Evolutionary conservation across 75 land plant genomes (phyloP).

Genomic region (Picea glauca): DNA sequence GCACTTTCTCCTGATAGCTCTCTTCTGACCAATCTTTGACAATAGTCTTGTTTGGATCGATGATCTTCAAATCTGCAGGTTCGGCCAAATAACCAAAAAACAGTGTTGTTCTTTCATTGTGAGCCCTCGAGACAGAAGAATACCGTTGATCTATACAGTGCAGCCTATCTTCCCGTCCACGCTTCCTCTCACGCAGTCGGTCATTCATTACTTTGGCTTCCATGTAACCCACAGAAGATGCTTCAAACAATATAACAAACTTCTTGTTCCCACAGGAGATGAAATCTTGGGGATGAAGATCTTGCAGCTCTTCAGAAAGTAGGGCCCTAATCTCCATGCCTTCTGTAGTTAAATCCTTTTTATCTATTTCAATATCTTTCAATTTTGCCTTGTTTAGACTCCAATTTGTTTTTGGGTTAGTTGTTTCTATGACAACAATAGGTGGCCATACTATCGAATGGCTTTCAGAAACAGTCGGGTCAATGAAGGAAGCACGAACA

Average conservation of each 20-base stretch:
- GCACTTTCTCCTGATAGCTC: slow-evolving; percentile 10
- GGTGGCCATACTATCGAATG: slow-evolving; percentile 10
- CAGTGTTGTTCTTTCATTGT: not conserved
- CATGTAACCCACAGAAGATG: slow-evolving; percentile 7
- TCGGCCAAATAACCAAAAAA: slow-evolving; percentile 8
- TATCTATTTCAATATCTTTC: not conserved
- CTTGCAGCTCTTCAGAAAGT: slow-evolving; percentile 6
- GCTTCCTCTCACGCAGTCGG: slow-evolving; percentile 1
- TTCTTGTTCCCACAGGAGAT: not conserved
- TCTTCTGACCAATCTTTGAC: slow-evolving; percentile 10
- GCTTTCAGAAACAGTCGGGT: not conserved
- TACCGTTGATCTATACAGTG: not conserved
- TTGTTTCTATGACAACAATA: slow-evolving; percentile 1
- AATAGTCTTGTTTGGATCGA: slow-evolving; percentile 8
- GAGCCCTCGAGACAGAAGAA: not conserved
- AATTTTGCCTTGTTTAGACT: not conserved
- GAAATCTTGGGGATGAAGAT: not conserved
- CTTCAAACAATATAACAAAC: not conserved
- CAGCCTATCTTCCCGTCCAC: not conserved
- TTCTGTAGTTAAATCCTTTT: not conserved
- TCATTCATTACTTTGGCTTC: slow-evolving; percentile 12
- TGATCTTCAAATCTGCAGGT: slow-evolving; percentile 4
- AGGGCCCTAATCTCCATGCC: not conserved
- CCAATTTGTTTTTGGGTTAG: not conserved
- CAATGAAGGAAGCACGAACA: not conserved